Percentiles rank a stretch among this genome's conserved stretches.
Conservation (phyloP, 257 asterid species). For the Solanum arcanum region DNA sequence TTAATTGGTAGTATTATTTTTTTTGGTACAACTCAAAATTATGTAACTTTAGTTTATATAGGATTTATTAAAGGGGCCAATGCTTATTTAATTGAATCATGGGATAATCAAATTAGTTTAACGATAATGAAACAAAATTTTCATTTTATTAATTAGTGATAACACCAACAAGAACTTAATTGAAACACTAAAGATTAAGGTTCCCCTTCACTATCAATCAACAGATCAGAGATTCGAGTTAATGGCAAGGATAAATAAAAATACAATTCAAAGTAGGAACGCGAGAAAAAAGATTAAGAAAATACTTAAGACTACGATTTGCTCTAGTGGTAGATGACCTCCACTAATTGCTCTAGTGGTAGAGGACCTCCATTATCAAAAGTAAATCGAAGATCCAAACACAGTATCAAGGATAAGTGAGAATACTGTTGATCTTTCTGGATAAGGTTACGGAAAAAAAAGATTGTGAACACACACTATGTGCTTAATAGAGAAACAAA, state of each 20-base stretch:
- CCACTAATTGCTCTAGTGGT: not conserved
- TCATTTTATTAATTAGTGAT: not conserved
- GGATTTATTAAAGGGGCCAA: not conserved
- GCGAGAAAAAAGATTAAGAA: too few relatives aligned
- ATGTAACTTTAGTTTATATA: not conserved
- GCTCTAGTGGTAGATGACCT: not conserved
- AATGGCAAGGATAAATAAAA: not conserved
- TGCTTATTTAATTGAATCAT: not conserved
- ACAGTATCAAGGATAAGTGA: not conserved
- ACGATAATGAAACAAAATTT: not conserved
- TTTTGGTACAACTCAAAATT: not conserved
- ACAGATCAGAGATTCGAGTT: not conserved
- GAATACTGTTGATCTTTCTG: not conserved
- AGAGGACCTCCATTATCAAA: not conserved
- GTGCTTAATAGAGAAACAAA: not conserved
- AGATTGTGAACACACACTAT: not conserved
- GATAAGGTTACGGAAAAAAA: not conserved
- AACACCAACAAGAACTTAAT: not conserved
- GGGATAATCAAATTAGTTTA: not conserved
- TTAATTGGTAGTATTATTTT: not conserved
- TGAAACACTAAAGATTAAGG: not conserved
- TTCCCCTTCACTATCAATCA: not conserved
- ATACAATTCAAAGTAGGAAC: too few relatives aligned
- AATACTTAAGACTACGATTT: not conserved
- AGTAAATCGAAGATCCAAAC: not conserved